phyloP scores from a whole-genome alignment of 164 flowering plant genomes.

The Liquidambar formosana region DNA sequence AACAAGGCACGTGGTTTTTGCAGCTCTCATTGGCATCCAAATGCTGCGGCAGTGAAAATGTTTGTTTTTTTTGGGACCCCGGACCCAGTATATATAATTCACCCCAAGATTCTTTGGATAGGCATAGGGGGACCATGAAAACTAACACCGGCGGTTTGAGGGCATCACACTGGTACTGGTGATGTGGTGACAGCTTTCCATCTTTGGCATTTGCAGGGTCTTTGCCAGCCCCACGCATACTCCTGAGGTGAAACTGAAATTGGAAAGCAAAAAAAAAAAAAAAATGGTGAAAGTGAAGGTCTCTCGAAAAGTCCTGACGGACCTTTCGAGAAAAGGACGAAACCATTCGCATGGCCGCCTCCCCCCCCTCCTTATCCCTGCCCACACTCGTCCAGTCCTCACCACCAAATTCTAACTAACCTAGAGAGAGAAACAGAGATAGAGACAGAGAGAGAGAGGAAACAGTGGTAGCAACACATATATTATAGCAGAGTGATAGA shows the following conservation, averaged over 20 bases:
- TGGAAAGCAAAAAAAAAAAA: background rate
- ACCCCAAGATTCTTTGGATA: too few species aligned
- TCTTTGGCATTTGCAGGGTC: conserved; percentile 26
- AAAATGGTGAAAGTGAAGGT: background rate
- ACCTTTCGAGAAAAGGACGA: conserved; percentile 19
- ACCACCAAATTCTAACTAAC: conserved; percentile 20
- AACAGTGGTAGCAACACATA: background rate
- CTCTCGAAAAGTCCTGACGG: background rate
- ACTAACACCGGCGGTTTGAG: too few species aligned
- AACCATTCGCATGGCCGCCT: conserved; percentile 23
- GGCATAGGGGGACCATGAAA: too few species aligned
- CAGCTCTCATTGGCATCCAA: too few species aligned
- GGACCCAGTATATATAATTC: too few species aligned
- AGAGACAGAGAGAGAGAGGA: background rate
- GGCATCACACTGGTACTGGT: conserved; percentile 5
- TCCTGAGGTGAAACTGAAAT: too few species aligned
- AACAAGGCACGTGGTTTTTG: too few species aligned
- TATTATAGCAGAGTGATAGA: too few species aligned
- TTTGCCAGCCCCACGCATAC: background rate
- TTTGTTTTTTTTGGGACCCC: too few species aligned
- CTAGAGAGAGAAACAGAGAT: conserved; percentile 4
- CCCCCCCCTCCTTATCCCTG: background rate
- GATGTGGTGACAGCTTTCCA: conserved; percentile 25
- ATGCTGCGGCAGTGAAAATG: too few species aligned
- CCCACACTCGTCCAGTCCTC: conserved; percentile 7